These are phyloP conservation scores for Cerrena zonata DNA, from an alignment of 1,284 basidiomycete genomes.

Conservation along the genomic window DNA sequence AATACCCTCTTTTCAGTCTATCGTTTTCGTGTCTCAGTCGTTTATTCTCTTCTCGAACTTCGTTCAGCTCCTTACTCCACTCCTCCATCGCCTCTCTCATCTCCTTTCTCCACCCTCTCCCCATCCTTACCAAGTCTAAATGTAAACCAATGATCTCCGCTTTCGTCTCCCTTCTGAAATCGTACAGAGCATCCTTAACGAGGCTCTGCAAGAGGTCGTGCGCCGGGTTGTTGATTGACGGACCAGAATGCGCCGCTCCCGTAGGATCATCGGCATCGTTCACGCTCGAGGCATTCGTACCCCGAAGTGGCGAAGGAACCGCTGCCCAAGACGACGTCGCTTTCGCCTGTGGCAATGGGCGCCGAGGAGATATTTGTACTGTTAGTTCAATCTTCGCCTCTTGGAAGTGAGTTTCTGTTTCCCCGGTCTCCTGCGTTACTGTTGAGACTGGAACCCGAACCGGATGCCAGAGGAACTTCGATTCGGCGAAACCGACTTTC, in stretches of 20 bases:
- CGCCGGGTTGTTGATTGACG: slow-evolving; percentile 34
- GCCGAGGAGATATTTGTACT: slow-evolving; percentile 58
- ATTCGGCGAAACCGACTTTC: slow-evolving; percentile 25
- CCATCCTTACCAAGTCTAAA: slow-evolving; percentile 64
- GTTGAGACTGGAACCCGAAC: background rate
- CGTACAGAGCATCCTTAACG: slow-evolving; percentile 63
- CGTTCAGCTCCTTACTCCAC: slow-evolving; percentile 48
- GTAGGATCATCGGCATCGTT: background rate
- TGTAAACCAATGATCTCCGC: slow-evolving; percentile 66
- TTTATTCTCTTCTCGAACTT: slow-evolving; percentile 37
- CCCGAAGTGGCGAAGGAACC: slow-evolving; percentile 42
- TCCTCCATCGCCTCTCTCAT: slow-evolving; percentile 55
- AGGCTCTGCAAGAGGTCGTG: slow-evolving; percentile 60
- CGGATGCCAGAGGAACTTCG: too few species aligned
- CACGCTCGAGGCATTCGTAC: slow-evolving; percentile 11
- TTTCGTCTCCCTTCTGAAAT: slow-evolving; percentile 61
- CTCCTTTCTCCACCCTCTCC: slow-evolving; percentile 51
- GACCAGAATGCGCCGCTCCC: slow-evolving; percentile 17
- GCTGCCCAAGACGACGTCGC: slow-evolving; percentile 23
- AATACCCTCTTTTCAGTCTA: slow-evolving; percentile 49
- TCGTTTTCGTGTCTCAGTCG: slow-evolving; percentile 65
- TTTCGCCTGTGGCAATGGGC: slow-evolving; percentile 25
- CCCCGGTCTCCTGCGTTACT: slow-evolving; percentile 22
- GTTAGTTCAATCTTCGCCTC: slow-evolving; percentile 28
- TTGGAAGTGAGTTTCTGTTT: slow-evolving; percentile 18